Evolutionary conservation across 2,329 filamentous ascomycete species (phyloP).

Genomic region (Dactylellina parvicollis): DNA sequence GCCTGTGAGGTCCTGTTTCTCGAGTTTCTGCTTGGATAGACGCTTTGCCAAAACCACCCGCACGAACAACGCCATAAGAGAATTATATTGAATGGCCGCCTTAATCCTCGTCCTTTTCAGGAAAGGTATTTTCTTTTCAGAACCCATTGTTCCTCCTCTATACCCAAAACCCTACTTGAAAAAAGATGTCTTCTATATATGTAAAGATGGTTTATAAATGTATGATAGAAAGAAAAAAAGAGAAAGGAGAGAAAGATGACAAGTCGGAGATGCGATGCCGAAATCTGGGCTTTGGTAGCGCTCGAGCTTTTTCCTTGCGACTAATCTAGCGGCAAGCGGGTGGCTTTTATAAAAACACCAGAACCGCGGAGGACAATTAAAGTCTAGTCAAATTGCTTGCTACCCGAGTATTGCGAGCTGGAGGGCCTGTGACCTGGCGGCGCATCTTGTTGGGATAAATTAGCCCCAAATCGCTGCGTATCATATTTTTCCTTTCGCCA

Average conservation of each 20-base stretch:
- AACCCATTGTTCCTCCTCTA: constrained; percentile 15
- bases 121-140: constrained; percentile 39
- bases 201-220: neutral
- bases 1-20: constrained; percentile 34
- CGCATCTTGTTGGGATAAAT: constrained; percentile 23
- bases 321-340: constrained; percentile 22
- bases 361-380: constrained; percentile 11
- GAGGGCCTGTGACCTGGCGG: constrained; percentile 1
- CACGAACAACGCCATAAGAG: constrained; percentile 13
- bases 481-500: constrained; percentile 16
- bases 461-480: constrained; percentile 1
- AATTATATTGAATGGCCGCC: constrained; percentile 30
- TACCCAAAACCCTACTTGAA: neutral
- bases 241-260: neutral
- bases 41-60: constrained; percentile 15
- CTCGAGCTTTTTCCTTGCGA: constrained; percentile 3
- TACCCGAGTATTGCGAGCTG: constrained; percentile 5
- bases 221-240: constrained; percentile 7
- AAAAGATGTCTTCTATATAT: no score
- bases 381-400: constrained; percentile 12
- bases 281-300: constrained; percentile 15
- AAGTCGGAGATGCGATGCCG: constrained; percentile 2
- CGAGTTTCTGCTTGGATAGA: constrained; percentile 34
- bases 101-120: constrained; percentile 35
- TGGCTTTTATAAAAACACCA: constrained; percentile 30